Percentiles rank a stretch among this genome's conserved stretches.
Evolutionary conservation across 345 rosid genomes (phyloP).

Genomic region (Eucalyptus erythrocorys): DNA sequence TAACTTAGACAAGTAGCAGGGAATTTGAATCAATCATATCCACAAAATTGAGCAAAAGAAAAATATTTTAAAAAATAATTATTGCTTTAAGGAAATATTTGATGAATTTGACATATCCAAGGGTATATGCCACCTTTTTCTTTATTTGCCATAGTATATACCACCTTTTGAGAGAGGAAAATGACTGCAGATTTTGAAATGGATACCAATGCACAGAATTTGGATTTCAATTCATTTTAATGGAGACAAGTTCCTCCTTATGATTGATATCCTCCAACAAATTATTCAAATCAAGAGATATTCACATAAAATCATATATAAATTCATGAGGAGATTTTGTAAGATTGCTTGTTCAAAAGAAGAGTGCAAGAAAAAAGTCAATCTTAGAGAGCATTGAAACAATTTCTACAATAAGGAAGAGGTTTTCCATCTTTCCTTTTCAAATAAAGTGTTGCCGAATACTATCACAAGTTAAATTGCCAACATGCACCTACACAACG

Average conservation of each 20-base stretch:
- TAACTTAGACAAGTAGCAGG: background rate
- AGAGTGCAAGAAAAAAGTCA: background rate
- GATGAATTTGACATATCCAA: background rate
- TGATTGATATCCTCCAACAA: background rate
- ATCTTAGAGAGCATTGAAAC: background rate
- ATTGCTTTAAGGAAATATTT: background rate
- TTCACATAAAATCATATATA: background rate
- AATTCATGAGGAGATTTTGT: background rate
- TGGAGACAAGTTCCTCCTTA: background rate
- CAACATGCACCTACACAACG: background rate
- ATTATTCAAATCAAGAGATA: background rate
- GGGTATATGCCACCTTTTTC: background rate
- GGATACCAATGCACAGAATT: background rate
- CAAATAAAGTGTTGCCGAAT: background rate
- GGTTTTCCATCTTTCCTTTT: background rate
- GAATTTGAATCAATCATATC: background rate
- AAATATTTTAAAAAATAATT: background rate
- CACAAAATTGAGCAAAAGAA: background rate
- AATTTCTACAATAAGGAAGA: background rate
- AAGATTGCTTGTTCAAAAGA: background rate
- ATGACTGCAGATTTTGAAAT: background rate
- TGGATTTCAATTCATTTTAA: background rate
- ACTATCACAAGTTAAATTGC: background rate
- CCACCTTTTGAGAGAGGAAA: background rate
- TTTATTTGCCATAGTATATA: background rate